A percentile compares a stretch with the other conserved stretches of the same genome.
Conservation (phyloP, 2,329 filamentous ascomycete genomes). For the Aspergillus piperis region DNA sequence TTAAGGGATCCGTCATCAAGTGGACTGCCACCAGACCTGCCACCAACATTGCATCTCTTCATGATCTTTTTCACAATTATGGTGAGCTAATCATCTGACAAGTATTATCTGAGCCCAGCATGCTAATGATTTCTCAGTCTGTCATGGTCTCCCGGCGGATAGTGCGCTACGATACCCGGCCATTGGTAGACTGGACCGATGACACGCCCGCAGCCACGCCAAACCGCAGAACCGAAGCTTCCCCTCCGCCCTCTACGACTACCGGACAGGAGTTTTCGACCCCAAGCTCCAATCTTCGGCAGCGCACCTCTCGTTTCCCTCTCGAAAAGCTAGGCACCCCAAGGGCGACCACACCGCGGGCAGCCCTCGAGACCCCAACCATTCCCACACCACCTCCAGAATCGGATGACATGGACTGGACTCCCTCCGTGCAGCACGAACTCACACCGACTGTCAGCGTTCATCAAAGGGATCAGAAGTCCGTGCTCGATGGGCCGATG, state of each 20-base stretch:
- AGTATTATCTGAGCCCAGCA: background rate
- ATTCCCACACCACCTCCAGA: slow-evolving; percentile 44
- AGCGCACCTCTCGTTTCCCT: slow-evolving; percentile 37
- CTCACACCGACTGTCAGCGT: slow-evolving; percentile 36
- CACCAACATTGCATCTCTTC: slow-evolving; percentile 41
- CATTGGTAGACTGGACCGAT: slow-evolving; percentile 46
- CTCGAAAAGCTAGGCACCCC: slow-evolving; percentile 41
- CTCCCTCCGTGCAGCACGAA: slow-evolving; percentile 44
- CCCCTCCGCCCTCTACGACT: slow-evolving; percentile 20
- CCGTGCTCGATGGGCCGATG: slow-evolving; percentile 35
- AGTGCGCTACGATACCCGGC: slow-evolving; percentile 43
- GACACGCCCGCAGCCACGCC: slow-evolving; percentile 34
- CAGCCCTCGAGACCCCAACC: slow-evolving; percentile 24
- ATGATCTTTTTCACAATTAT: slow-evolving; percentile 44
- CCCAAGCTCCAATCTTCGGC: slow-evolving; percentile 17
- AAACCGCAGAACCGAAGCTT: slow-evolving; percentile 22
- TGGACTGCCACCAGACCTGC: slow-evolving; percentile 31
- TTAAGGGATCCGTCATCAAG: slow-evolving; percentile 42
- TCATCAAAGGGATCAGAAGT: slow-evolving; percentile 31
- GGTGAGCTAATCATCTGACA: slow-evolving; percentile 27
- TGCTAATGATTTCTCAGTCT: slow-evolving; percentile 35
- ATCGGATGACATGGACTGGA: slow-evolving; percentile 53
- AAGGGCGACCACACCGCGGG: slow-evolving; percentile 26
- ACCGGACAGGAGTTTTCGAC: slow-evolving; percentile 18
- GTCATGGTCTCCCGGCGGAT: slow-evolving; percentile 39